Percentiles rank a stretch among this genome's conserved stretches.
Evolutionary conservation across 2,329 filamentous ascomycete species (phyloP).

Genomic region (Apiospora rasikravindrae): DNA sequence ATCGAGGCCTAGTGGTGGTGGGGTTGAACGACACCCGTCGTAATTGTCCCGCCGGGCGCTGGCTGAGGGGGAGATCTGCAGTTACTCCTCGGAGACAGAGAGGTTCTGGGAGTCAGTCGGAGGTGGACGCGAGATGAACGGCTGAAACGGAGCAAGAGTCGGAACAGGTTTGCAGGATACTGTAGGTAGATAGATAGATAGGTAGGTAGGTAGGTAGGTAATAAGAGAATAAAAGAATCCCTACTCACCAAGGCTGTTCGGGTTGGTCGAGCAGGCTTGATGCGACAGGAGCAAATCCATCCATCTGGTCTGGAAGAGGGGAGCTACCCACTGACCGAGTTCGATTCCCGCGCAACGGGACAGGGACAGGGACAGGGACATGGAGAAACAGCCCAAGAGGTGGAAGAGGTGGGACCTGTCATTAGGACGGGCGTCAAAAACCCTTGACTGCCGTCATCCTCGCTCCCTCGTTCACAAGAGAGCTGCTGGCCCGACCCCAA

Average conservation of each 20-base stretch:
- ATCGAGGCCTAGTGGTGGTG: constrained; percentile 19
- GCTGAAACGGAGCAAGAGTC: constrained; percentile 10
- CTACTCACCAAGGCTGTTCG: neutral
- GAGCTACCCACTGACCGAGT: neutral
- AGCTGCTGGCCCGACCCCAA: constrained; percentile 8
- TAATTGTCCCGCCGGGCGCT: neutral
- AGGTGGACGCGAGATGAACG: neutral
- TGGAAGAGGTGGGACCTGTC: constrained; percentile 15
- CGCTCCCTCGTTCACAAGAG: neutral
- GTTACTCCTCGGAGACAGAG: neutral
- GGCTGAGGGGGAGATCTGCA: constrained; percentile 8
- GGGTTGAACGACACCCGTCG: constrained; percentile 17
- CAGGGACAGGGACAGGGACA: neutral
- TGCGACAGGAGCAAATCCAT: constrained; percentile 11
- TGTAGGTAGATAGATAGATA: neutral
- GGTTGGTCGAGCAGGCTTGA: neutral
- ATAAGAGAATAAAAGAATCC: neutral
- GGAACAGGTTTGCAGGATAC: neutral
- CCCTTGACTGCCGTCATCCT: constrained; percentile 8
- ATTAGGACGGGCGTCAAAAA: constrained; percentile 12
- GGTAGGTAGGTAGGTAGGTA: neutral
- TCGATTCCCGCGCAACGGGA: constrained; percentile 16
- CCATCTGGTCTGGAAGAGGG: neutral
- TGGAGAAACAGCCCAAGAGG: constrained; percentile 8
- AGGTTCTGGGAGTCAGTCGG: neutral